These are phyloP conservation scores for Grosmannia clavigera DNA, from an alignment of 2,329 filamentous ascomycete species.

Conservation along the genomic window DNA sequence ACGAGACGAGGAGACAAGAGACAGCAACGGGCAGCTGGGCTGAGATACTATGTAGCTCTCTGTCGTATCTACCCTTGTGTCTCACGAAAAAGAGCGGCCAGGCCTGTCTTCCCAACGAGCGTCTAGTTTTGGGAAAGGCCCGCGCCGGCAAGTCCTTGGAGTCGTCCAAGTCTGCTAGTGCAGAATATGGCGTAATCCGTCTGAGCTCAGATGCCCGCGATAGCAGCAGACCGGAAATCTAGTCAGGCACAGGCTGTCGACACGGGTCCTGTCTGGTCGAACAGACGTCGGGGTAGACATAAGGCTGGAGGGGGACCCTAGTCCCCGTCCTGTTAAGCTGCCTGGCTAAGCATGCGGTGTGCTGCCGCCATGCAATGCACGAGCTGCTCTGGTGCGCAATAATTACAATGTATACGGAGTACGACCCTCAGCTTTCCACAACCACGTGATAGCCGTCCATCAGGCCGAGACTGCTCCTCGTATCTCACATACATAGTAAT, in stretches of 20 bases:
- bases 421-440: neutral
- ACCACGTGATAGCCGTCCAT: neutral
- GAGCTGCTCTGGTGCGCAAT: neutral
- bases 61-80: neutral
- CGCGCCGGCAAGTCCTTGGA: neutral
- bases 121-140: neutral
- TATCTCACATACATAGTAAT: too few species aligned
- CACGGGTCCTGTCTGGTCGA: too few species aligned
- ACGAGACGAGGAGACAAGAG: neutral
- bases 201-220: too few species aligned
- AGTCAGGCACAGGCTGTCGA: too few species aligned
- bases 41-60: neutral
- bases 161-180: neutral
- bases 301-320: neutral
- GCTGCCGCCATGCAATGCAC: neutral
- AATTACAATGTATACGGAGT: too few species aligned
- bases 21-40: neutral
- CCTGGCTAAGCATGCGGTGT: neutral
- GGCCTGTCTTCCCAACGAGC: neutral
- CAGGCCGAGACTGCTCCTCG: too few species aligned
- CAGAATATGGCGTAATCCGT: neutral
- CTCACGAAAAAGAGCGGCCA: neutral
- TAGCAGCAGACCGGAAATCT: too few species aligned
- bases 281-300: neutral
- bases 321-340: neutral